Evolutionary conservation across 2,329 filamentous ascomycete species (phyloP), one percentile per base, ranked within the genome.

Genomic region (Knufia fluminis): DNA sequence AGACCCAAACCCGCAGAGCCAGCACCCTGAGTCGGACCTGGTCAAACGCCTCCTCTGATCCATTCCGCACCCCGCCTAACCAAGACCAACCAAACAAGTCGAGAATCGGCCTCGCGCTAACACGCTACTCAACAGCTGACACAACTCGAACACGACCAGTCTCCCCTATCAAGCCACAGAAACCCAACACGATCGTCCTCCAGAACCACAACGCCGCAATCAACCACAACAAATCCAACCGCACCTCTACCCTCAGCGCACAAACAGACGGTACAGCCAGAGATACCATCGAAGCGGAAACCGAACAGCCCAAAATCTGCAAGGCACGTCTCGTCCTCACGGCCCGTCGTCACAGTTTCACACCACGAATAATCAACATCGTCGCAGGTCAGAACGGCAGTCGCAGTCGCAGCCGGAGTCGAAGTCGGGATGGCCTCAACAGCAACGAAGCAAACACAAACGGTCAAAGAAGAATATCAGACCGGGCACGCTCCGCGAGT

Each of bases 361-460:
- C 35, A 20, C 45, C 45, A 17, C 45, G 45, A 40, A 28, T 48
- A 2, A 32, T 48, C 45, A 31, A 48, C 24, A 48, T 48, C 32
- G 33, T 31, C 24, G 35, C 45, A n/a, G 35, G 4, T 19, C 14
- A n/a, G 14, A 40, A 40, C 35, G n/a, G 23, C 4, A 20, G 26
- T n/a, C n/a, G n/a, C n/a, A n/a, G n/a, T n/a, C n/a, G n/a, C n/a
- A n/a, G n/a, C n/a, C n/a, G n/a, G n/a, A n/a, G n/a, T n/a, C n/a
- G n/a, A n/a, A n/a, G n/a, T 20, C 16, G 14, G 10, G 42, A 45
- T 4, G 16, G 24, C 17, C 16, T 35, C 16, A 20, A 22, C 39
- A 24, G 19, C 16, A 24, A 42, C 39, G 19, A 20, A 6, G 22
- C 22, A 24, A 22, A 16, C 3, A 43, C 6, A 7, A 16, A 7